A percentile compares a stretch with the other conserved stretches of the same genome.
Conservation (phyloP, 2,329 filamentous ascomycete genomes). For the Stachybotrys chartarum region DNA sequence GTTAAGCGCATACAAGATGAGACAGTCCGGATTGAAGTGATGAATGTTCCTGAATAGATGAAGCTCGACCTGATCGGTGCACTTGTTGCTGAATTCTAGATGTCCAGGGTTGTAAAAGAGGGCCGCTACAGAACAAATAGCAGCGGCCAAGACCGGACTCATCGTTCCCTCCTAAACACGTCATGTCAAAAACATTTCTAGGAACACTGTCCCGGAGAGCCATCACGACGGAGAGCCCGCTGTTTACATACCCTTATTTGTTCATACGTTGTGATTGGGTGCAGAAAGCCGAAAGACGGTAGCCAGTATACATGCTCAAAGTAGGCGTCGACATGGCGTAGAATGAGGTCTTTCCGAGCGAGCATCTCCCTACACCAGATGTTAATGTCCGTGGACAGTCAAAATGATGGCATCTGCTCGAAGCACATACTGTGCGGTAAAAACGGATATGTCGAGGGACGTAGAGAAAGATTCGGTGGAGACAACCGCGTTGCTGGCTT, state of each 20-base stretch:
- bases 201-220: not conserved
- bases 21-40: slow-evolving; percentile 23
- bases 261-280: slow-evolving; percentile 24
- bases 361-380: slow-evolving; percentile 20
- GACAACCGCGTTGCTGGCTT: slow-evolving; percentile 1
- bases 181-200: not conserved
- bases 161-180: slow-evolving; percentile 21
- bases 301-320: slow-evolving; percentile 30
- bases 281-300: slow-evolving; percentile 31
- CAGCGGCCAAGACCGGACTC: slow-evolving; percentile 25
- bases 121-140: slow-evolving; percentile 29
- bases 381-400: not conserved
- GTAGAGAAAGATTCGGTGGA: slow-evolving; percentile 10
- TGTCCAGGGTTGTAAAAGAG: slow-evolving; percentile 26
- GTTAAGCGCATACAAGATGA: slow-evolving; percentile 27
- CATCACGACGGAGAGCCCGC: not conserved
- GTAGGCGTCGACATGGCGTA: slow-evolving; percentile 29
- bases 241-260: slow-evolving; percentile 22
- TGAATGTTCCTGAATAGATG: slow-evolving; percentile 32
- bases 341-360: slow-evolving; percentile 24
- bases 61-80: slow-evolving; percentile 29
- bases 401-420: not conserved
- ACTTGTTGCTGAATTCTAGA: slow-evolving; percentile 28
- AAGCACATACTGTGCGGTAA: slow-evolving; percentile 20
- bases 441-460: slow-evolving; percentile 12